Base-by-base conservation (phyloP, 352 stramenopile species). In the Aphanomyces astaci region DNA sequence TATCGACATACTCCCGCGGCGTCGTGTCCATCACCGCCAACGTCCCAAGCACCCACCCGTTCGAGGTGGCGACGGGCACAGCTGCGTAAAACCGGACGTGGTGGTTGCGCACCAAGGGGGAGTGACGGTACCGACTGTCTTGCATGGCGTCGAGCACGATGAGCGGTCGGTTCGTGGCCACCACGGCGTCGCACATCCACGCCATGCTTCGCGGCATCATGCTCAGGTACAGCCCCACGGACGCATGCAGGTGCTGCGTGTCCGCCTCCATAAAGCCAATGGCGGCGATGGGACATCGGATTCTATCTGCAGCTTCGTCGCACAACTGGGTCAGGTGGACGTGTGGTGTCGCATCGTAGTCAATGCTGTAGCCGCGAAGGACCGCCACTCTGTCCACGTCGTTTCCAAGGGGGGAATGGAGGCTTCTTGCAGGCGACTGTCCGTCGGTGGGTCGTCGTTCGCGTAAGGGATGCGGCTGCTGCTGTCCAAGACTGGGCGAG, bases 31-130 rank as follows among this genome's bases (percentile, higher is more conserved):
- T 68, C n/a, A 92, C 86, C 64, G 92, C 92, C 22, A 94, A 78
- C 28, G 75, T 89, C 4, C 86, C 86, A 4, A 94, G 54, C 39
- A 75, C 79, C 62, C 86, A 75, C 2, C 83, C 84, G 5, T 79
- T 85, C 55, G 74, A 74, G 1, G 67, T 82, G 55, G 88, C 78
- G 10, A 92, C 49, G 27, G 86, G 86, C 13, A 84, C 84, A 5
- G 83, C 86, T 7, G 84, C 81, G 73, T 93, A 94, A 70, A 94
- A 94, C 25, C 86, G 84, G 70, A 94, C 92, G 75, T 88, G 89
- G n/a, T 83, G 80, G 40, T 84, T 84, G 2, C 81, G 92, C 27
- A 93, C 85, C 0, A 94, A 73, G 53, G 84, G 81, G 73, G 90
- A 92, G 74, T 92, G 90, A 11, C 79, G 83, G 63, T 92, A 94